These are phyloP conservation scores for Pleurostoma richardsiae DNA, from an alignment of 2,329 filamentous ascomycete species.

Conservation along the genomic window DNA sequence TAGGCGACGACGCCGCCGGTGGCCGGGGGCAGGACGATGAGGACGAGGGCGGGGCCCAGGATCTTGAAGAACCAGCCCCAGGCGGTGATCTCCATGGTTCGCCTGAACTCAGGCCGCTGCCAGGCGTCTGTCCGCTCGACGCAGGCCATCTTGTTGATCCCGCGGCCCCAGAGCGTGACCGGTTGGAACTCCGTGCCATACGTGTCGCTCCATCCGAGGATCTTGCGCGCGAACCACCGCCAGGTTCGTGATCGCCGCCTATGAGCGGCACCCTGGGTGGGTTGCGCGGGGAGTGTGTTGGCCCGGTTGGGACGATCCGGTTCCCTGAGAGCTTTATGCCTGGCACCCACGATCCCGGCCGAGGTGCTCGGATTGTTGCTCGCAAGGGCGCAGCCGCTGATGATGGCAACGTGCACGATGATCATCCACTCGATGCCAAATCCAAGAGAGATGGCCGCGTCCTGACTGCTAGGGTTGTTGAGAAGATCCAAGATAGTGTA, in stretches of 20 bases:
- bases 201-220: background rate
- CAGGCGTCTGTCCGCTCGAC: background rate
- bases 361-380: conserved; percentile 19
- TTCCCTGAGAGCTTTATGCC: background rate
- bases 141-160: conserved; percentile 8
- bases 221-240: background rate
- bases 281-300: conserved; percentile 8
- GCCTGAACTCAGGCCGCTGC: conserved; percentile 3
- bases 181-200: conserved; percentile 10
- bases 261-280: conserved; percentile 13
- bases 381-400: conserved; percentile 16
- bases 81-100: conserved; percentile 6
- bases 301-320: background rate
- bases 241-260: conserved; percentile 4
- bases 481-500: conserved; percentile 15
- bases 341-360: background rate
- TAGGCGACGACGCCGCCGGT: conserved; percentile 6
- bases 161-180: conserved; percentile 25
- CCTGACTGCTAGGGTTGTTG: conserved; percentile 14
- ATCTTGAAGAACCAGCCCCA: conserved; percentile 13
- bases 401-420: conserved; percentile 19
- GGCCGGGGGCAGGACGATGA: conserved; percentile 14
- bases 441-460: conserved; percentile 2
- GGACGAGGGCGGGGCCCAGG: conserved; percentile 11
- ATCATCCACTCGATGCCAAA: conserved; percentile 11